Percentiles rank a stretch among this genome's conserved stretches.
These are phyloP conservation scores for Populus ilicifolia DNA, from an alignment of 345 rosid genomes.

Conservation along the genomic window DNA sequence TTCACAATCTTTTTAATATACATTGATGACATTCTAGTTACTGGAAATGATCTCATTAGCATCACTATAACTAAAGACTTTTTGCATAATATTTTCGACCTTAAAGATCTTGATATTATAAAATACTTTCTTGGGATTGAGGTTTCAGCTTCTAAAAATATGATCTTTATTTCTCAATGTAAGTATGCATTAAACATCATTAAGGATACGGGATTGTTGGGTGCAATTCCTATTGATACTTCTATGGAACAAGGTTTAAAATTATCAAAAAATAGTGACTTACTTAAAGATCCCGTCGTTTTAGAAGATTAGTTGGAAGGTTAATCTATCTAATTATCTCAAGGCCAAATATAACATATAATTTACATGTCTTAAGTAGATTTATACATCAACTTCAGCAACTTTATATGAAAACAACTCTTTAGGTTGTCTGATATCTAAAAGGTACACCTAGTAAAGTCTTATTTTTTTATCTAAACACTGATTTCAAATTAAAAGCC, in stretches of 20 bases:
- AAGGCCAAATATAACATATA: conserved; percentile 10
- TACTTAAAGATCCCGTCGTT: neutral
- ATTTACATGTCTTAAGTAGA: neutral
- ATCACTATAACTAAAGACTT: neutral
- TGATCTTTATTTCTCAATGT: neutral
- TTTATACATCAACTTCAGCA: neutral
- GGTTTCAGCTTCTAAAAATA: neutral
- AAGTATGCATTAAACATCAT: neutral
- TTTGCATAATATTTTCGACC: neutral
- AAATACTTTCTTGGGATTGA: conserved; percentile 2
- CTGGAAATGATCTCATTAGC: neutral
- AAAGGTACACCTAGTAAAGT: too few relatives aligned
- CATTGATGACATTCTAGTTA: neutral
- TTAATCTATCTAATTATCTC: neutral
- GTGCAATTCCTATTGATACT: neutral
- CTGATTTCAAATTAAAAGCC: neutral
- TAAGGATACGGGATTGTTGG: neutral
- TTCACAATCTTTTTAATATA: neutral
- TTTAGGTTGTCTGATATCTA: too few relatives aligned
- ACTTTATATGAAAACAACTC: too few relatives aligned
- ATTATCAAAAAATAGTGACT: neutral
- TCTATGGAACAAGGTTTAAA: neutral
- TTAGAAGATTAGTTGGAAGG: neutral
- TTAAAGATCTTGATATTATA: neutral
- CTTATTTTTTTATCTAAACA: neutral